These are phyloP conservation scores for Populus davidiana DNA, from an alignment of 345 rosid genomes.

Conservation along the genomic window DNA sequence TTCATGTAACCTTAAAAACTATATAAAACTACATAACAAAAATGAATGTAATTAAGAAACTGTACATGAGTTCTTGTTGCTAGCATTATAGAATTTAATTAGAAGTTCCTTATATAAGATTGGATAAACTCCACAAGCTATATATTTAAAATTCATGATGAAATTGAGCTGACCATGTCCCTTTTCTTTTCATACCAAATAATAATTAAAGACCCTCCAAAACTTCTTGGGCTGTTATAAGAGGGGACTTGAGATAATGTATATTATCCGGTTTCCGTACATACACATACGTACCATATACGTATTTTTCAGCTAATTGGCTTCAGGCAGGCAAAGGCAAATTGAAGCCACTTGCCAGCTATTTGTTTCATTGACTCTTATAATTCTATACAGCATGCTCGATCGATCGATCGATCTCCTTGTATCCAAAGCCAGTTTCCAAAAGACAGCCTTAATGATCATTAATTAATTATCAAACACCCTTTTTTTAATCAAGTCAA, in stretches of 20 bases:
- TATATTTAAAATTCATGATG: not conserved
- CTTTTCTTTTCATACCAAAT: no score
- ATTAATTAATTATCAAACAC: not conserved
- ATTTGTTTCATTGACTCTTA: constrained; percentile 2
- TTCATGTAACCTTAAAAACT: no score
- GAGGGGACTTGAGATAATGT: not conserved
- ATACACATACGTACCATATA: not conserved
- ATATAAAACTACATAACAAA: no score
- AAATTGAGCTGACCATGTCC: not conserved
- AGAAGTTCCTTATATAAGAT: no score
- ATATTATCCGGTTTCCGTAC: not conserved
- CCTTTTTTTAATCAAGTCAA: constrained; percentile 1
- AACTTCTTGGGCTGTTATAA: not conserved
- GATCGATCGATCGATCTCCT: no score
- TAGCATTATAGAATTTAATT: no score
- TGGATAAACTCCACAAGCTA: no score
- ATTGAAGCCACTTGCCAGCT: not conserved
- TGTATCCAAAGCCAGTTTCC: not conserved
- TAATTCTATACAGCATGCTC: not conserved
- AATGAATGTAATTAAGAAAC: no score
- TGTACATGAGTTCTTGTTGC: no score
- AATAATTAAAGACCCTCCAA: not conserved
- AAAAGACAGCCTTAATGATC: not conserved
- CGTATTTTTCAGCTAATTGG: not conserved
- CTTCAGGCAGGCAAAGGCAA: not conserved